Conservation (phyloP, 306 rosid genomes). For the Cajanus cajan region DNA sequence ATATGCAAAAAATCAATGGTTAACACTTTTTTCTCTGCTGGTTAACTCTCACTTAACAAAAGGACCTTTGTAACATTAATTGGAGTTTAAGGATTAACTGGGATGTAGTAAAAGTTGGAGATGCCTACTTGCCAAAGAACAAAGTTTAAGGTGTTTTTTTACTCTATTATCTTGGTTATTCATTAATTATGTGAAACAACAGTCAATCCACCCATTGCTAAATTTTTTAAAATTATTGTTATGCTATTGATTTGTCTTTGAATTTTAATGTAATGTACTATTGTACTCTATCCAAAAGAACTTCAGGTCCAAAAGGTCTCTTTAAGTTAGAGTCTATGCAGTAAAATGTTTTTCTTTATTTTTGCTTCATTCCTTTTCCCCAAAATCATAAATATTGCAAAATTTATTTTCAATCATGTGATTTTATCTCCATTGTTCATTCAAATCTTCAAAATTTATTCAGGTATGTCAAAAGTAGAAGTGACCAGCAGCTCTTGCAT, state of each 20-base stretch:
- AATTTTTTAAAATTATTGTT: conserved; percentile 20
- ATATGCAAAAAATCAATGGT: background rate
- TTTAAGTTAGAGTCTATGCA: background rate
- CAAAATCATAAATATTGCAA: background rate
- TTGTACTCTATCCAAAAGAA: background rate
- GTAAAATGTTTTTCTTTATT: background rate
- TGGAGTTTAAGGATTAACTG: background rate
- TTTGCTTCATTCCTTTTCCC: background rate
- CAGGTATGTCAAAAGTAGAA: conserved; percentile 94
- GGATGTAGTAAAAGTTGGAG: background rate
- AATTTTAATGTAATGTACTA: background rate
- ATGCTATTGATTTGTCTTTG: conserved; percentile 6
- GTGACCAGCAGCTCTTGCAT: conserved; percentile 73
- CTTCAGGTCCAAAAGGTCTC: background rate
- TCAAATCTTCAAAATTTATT: conserved; percentile 32
- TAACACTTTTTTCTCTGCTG: background rate
- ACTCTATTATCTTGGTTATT: background rate
- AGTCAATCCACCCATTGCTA: background rate
- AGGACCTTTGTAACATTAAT: background rate
- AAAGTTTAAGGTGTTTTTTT: background rate
- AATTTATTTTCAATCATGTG: conserved; percentile 2
- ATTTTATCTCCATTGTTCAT: conserved; percentile 21
- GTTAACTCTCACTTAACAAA: background rate
- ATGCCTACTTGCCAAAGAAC: background rate
- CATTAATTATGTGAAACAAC: conserved; percentile 19